These are phyloP conservation scores for Boletus insuetus DNA, from an alignment of 768 basidiomycete genomes.

Conservation along the genomic window DNA sequence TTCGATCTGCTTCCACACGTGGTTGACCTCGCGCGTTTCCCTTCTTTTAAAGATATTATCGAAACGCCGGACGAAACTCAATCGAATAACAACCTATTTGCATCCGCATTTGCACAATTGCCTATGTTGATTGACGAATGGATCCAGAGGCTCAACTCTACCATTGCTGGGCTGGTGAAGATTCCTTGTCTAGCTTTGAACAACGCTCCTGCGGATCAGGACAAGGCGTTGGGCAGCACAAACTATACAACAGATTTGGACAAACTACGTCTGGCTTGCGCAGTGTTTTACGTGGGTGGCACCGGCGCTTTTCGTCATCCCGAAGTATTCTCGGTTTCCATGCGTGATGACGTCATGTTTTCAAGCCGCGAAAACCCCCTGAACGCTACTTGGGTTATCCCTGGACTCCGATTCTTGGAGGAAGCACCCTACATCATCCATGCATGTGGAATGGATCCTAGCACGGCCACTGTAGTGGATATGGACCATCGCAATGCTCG, in stretches of 20 bases:
- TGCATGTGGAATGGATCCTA: conserved; percentile 13
- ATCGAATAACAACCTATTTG: not conserved
- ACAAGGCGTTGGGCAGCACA: too few species aligned
- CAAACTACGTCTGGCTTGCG: conserved; percentile 10
- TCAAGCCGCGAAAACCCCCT: not conserved
- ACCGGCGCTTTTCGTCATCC: not conserved
- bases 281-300: conserved; percentile 4
- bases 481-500: conserved; percentile 14
- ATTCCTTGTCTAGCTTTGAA: conserved; percentile 1
- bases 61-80: not conserved
- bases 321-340: conserved; percentile 1
- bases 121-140: conserved; percentile 7
- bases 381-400: not conserved
- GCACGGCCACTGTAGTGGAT: conserved; percentile 5
- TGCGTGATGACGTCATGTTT: not conserved
- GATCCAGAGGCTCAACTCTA: conserved; percentile 5
- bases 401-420: not conserved
- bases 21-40: conserved; percentile 8
- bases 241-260: not conserved
- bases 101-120: conserved; percentile 12
- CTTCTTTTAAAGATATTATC: conserved; percentile 13
- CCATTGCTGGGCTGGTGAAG: conserved; percentile 8
- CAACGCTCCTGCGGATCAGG: not conserved
- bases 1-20: conserved; percentile 15
- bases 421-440: conserved; percentile 12